Percentiles rank a stretch among this genome's conserved stretches.
phyloP scores from a whole-genome alignment of 2,329 filamentous ascomycete species.

The Sarocladium kiliense region DNA sequence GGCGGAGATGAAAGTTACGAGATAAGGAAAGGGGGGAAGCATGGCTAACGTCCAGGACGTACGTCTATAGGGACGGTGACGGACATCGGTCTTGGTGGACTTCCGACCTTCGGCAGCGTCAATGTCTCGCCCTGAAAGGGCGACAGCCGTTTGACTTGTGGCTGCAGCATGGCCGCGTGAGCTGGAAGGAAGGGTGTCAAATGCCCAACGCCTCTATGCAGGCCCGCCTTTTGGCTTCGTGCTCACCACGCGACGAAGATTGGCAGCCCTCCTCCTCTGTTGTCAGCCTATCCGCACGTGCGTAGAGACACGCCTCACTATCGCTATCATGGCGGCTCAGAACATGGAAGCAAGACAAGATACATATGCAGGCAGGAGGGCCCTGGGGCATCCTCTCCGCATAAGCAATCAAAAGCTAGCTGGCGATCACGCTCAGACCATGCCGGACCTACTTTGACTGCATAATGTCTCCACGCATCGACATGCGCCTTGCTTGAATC shows the following conservation, averaged over 20 bases:
- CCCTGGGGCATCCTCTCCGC: background rate
- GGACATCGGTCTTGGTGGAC: no score
- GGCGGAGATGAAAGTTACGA: no score
- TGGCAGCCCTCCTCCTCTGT: background rate
- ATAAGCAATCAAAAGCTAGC: slow-evolving; percentile 7
- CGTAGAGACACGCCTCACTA: background rate
- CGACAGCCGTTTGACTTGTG: slow-evolving; percentile 1
- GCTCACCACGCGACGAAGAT: background rate
- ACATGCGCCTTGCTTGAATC: background rate
- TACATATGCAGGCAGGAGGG: background rate
- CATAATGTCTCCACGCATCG: background rate
- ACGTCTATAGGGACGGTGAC: background rate
- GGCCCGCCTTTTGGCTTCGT: background rate
- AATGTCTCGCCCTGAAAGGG: background rate
- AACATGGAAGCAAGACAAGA: background rate
- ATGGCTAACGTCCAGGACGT: no score
- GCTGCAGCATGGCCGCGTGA: background rate
- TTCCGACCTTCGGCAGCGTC: background rate
- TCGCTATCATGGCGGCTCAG: background rate
- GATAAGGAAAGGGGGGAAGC: background rate
- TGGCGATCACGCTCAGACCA: slow-evolving; percentile 9
- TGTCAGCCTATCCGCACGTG: background rate
- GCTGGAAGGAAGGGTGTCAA: background rate
- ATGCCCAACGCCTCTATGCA: background rate
- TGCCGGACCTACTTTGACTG: background rate